Conservation (phyloP, 805 yeast genomes). For the Monosporozyma solicola region DNA sequence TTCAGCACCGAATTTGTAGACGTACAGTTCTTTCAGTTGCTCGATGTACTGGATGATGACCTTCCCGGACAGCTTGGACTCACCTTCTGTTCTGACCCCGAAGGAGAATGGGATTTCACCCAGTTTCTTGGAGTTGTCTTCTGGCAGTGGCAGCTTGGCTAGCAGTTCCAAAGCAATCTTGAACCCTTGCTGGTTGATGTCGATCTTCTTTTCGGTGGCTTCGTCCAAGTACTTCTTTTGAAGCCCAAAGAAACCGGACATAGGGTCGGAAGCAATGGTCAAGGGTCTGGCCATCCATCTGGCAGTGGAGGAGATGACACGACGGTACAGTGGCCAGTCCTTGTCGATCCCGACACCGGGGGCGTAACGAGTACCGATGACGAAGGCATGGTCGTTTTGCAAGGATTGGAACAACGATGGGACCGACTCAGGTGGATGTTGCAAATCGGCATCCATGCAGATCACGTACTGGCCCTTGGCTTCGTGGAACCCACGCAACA, state of each 20-base stretch:
- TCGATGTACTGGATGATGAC: conserved; percentile 40
- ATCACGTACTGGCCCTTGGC: conserved; percentile 39
- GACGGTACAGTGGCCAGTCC: conserved; percentile 45
- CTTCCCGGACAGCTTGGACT: conserved; percentile 40
- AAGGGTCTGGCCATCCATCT: conserved; percentile 41
- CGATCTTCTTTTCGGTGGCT: conserved; percentile 27
- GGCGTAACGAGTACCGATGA: conserved; percentile 44
- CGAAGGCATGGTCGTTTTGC: conserved; percentile 34
- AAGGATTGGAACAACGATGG: conserved; percentile 37
- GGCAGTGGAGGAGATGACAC: conserved; percentile 42
- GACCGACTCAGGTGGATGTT: conserved; percentile 45
- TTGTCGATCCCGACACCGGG: conserved; percentile 47
- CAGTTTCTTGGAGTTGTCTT: conserved; percentile 22
- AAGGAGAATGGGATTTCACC: conserved; percentile 44
- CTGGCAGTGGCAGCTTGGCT: conserved; percentile 39
- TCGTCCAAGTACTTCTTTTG: conserved; percentile 35
- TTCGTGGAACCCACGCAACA: conserved; percentile 39
- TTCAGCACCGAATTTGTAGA: conserved; percentile 37
- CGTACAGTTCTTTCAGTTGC: conserved; percentile 39
- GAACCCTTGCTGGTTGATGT: conserved; percentile 38
- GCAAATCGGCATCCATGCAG: conserved; percentile 48
- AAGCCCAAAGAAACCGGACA: conserved; percentile 45
- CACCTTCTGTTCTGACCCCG: conserved; percentile 49
- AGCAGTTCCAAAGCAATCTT: conserved; percentile 42
- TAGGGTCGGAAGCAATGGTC: conserved; percentile 45